phyloP scores from a whole-genome alignment of 352 stramenopile species.

The Phytophthora agathidicida region DNA sequence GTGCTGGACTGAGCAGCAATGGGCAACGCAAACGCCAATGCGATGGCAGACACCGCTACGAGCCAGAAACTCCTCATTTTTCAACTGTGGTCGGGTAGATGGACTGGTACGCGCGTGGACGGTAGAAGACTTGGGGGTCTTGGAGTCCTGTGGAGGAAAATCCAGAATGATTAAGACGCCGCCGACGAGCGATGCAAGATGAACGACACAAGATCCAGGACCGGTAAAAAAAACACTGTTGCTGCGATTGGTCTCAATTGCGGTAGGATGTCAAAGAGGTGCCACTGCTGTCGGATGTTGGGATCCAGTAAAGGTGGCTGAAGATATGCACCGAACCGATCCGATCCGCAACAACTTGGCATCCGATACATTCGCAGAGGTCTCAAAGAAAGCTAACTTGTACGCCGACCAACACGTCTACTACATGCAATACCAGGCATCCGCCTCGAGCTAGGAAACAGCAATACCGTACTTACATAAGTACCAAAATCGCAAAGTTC shows the following conservation, averaged over 20 bases:
- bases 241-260: not conserved
- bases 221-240: conserved; percentile 10
- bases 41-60: not conserved
- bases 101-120: conserved; percentile 8
- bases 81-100: not conserved
- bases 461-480: no score
- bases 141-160: not conserved
- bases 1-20: conserved; percentile 5
- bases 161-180: conserved; percentile 14
- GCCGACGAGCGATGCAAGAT: not conserved
- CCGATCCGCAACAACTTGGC: no score
- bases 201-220: not conserved
- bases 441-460: no score
- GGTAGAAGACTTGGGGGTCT: conserved; percentile 3
- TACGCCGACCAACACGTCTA: no score
- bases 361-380: no score
- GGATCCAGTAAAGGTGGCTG: conserved; percentile 4
- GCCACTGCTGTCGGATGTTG: conserved; percentile 1
- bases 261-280: conserved; percentile 6
- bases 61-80: conserved; percentile 10
- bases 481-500: no score
- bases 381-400: no score
- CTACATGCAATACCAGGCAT: no score
- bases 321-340: conserved; percentile 13
- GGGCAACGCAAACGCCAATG: conserved; percentile 3